Base-by-base conservation (phyloP, 257 asterid genomes). In the Nicotiana obtusifolia region DNA sequence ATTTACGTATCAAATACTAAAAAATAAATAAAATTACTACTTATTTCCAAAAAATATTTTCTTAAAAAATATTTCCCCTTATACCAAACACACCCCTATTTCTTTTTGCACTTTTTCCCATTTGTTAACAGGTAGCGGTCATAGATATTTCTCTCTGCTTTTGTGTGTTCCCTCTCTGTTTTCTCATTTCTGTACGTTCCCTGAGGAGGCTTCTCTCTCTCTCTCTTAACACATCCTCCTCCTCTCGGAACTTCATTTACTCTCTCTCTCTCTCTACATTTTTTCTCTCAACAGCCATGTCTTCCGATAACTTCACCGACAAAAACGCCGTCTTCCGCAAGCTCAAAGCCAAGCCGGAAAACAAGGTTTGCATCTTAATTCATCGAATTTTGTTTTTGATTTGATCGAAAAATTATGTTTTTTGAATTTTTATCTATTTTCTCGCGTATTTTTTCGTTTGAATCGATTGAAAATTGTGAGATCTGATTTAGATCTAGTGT, bases 341-440 rank as follows among this genome's bases (percentile, higher is more conserved):
- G 91, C 98, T 96, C 91, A 91, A 68, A 83, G 86, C 97, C 62
- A 96, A 91, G 88, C 69, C 97, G 33, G 99, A 96, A 0, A 96
- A 94, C 82, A 96, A 96, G 97, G 99, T 91, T 76, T 56, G 28
- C 80, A 71, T 64, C 69, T 33, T 47, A 65, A 65, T 65, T 82
- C 31, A 22, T 7, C 11, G 19, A 30, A 24, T 62, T 10, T 1
- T 65, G 8, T 2, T 41, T n/a, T 30, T 2, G 15, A 3, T 53
- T 41, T 71, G 59, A 71, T 71, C 15, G 77, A 20, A 71, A 57
- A 41, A 10, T 6, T 1, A 15, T 41, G 7, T 20, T 69, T 37
- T 69, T 33, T 81, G 17, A 61, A 35, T 75, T 13, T 22, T 30
- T 65, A 44, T 24, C 57, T 53, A 5, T 41, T 30, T 37, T 4